Evolutionary conservation across 2,329 filamentous ascomycete genomes (phyloP).

Genomic region (Cytospora piceicola): DNA sequence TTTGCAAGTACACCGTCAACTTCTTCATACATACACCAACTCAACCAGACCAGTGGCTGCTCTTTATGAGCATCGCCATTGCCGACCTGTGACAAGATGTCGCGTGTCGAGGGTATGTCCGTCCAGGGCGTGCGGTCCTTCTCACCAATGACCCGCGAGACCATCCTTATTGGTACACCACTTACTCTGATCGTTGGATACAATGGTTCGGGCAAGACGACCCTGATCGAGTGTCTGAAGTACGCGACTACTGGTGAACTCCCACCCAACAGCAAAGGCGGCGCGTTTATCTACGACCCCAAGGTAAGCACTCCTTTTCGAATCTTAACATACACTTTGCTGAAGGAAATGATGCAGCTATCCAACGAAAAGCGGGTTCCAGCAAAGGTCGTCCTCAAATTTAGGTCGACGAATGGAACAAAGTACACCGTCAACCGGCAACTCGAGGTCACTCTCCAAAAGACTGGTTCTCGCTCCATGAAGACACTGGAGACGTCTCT

Average conservation of each 20-base stretch:
- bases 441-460: slow-evolving; percentile 85
- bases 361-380: slow-evolving; percentile 85
- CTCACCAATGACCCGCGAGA: slow-evolving; percentile 72
- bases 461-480: slow-evolving; percentile 66
- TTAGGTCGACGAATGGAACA: slow-evolving; percentile 76
- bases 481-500: slow-evolving; percentile 86
- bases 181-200: slow-evolving; percentile 95
- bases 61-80: slow-evolving; percentile 22
- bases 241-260: slow-evolving; percentile 95
- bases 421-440: slow-evolving; percentile 84
- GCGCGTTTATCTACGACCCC: slow-evolving; percentile 97
- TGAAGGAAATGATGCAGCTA: slow-evolving; percentile 52
- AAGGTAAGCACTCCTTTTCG: slow-evolving; percentile 55
- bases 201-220: slow-evolving; percentile 98
- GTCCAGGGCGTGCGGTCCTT: slow-evolving; percentile 88
- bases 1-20: not conserved
- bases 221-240: slow-evolving; percentile 97
- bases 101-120: slow-evolving; percentile 86
- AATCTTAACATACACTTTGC: not conserved
- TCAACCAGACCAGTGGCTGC: slow-evolving; percentile 6
- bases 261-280: slow-evolving; percentile 86
- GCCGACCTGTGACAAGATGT: slow-evolving; percentile 50
- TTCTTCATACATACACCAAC: not conserved
- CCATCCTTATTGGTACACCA: slow-evolving; percentile 81
- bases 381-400: slow-evolving; percentile 89